Evolutionary conservation across 208 protist species (phyloP).

Genomic region (Endotrypanum monterogeii): DNA sequence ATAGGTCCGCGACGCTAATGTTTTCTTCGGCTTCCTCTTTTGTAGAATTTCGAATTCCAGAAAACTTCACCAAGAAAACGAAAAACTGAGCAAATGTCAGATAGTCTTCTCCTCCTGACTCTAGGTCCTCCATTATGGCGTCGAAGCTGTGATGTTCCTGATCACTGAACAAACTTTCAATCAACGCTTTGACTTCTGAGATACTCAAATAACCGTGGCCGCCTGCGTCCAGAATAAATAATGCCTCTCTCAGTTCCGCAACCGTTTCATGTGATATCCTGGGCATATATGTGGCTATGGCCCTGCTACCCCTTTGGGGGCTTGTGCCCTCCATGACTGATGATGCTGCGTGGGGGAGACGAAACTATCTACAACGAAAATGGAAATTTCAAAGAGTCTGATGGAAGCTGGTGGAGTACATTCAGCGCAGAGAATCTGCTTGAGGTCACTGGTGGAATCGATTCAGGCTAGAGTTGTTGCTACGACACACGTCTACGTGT

Average conservation of each 20-base stretch:
- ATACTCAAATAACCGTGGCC: conserved; percentile 46
- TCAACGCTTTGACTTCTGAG: conserved; percentile 34
- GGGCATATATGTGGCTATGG: conserved; percentile 8
- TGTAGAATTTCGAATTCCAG: conserved; percentile 3
- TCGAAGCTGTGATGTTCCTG: conserved; percentile 35
- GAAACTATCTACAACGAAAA: conserved; percentile 14
- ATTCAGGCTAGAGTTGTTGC: background rate
- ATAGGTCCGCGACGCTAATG: conserved; percentile 5
- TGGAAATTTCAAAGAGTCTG: conserved; percentile 4
- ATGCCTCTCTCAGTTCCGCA: conserved; percentile 65
- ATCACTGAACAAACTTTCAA: conserved; percentile 30
- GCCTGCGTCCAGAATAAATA: conserved; percentile 48
- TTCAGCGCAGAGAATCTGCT: background rate
- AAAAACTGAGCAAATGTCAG: conserved; percentile 77
- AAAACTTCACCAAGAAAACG: conserved; percentile 36
- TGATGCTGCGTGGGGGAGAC: background rate
- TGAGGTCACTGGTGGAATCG: background rate
- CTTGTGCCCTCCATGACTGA: background rate
- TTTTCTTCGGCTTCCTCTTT: conserved; percentile 8
- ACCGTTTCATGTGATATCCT: conserved; percentile 50
- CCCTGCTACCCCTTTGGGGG: background rate
- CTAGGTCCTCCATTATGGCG: conserved; percentile 32
- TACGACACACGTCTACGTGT: background rate
- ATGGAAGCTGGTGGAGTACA: background rate
- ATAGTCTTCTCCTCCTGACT: conserved; percentile 32